Evolutionary conservation across 2,329 filamentous ascomycete species (phyloP), one percentile per base, ranked within the genome.

Genomic region (Sordariomycetes sp.): DNA sequence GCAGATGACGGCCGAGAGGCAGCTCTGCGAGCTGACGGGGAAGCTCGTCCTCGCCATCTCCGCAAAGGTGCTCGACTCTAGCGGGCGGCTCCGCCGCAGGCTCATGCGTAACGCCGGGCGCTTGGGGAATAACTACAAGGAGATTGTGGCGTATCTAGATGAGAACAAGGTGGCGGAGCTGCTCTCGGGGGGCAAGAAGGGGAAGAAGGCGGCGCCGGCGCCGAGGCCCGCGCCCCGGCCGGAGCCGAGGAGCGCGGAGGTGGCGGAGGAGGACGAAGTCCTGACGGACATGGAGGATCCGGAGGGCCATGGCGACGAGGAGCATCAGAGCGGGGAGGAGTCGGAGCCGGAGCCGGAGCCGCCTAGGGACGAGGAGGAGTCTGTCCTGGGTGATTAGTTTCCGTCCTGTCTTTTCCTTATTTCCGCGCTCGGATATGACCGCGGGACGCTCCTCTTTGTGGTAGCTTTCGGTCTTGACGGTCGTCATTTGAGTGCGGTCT

Each of bases 51-150:
- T 95, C 50, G 87, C 86, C 13, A 84, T 95, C 24, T 76, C 87
- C 10, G 89, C 85, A 22, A 84, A 83, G 56, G 82, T 90, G 48
- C 75, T 96, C 55, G 90, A 95, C 65, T 72, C 76, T 34, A 78
- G 78, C 10, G 84, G 82, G 34, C 82, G 81, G 65, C 77, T 95
- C 39, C 80, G 81, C 61, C 81, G 82, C 64, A 80, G 90, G 22
- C 75, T 99, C 24, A 77, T 86, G 64, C 79, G 89, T 62, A 96
- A 99, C 70, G 86, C 86, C 66, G 75, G 74, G n/a, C 84, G 82
- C 65, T 78, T 99, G 2, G 94, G 94, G 2, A 75, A 81, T 52
- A 96, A 94, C 67, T 95, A 89, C 76, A 89, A 86, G 65, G 90
- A 94, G 64, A 83, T 96, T 7, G 74, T 96, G 4, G 81, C 82